Evolutionary conservation across 179 eudicot genomes (phyloP), one percentile per base, ranked within the genome.

Genomic region (Silene coronaria): DNA sequence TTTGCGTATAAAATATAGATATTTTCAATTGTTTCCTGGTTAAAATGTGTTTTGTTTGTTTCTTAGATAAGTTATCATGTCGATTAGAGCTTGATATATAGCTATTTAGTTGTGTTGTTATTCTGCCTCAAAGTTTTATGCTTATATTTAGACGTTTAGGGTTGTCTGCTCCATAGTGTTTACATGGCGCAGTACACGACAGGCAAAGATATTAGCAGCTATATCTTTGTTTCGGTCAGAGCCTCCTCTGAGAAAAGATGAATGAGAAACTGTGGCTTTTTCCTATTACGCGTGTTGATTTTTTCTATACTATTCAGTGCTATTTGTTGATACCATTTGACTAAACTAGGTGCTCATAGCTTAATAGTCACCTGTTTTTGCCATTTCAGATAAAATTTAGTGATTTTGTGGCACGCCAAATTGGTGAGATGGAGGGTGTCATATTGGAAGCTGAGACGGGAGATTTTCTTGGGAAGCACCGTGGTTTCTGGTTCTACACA

Each of bases 401-500:
- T 88, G 98, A 94, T 82, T 94, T 94, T 85, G 92, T 94, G 84
- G 92, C 90, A 51, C 85, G 89, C 67, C 98, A 94, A 67, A 94
- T 94, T 76, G 98, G 98, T 74, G 98, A 94, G 86, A 84, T 74
- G 83, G 92, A 92, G 81, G 98, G 98, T 74, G 73, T 92, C 68
- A 88, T 92, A 76, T 77, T 94, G 85, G 98, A 94, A 89, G 98
- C 98, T 19, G 97, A 92, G 82, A 87, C 92, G 10, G 96, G 97
- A 62, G 96, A 94, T 83, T 90, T 89, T 67, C 88, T 94, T 55
- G 98, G 98, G 36, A 84, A 80, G 55, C 98, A 94, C 70, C 87
- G 87, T 67, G 98, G 98, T 53, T 92, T 94, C 84, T 94, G 98
- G 97, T 92, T 94, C 79, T 88, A 94, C 78, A 94, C 98, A 12